A percentile compares a stretch with the other conserved stretches of the same genome.
phyloP scores from a whole-genome alignment of 805 yeast genomes.

The Grigorovia yakushimaensis region DNA sequence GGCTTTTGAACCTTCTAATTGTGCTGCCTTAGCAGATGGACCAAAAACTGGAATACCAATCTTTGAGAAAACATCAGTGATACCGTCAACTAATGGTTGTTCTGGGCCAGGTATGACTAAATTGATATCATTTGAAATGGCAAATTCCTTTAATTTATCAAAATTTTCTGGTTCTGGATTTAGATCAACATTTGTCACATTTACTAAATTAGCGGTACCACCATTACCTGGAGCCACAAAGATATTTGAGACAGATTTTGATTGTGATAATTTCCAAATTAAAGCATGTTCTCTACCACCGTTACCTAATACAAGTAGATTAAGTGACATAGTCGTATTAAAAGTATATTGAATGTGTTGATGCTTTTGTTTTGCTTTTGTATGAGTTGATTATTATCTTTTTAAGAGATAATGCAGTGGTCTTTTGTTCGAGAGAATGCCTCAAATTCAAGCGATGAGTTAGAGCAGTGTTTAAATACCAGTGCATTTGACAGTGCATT shows the following conservation, averaged over 20 bases:
- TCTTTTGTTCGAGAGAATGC: not conserved
- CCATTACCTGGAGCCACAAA: slow-evolving; percentile 97
- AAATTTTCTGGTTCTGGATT: slow-evolving; percentile 62
- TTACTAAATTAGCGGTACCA: slow-evolving; percentile 55
- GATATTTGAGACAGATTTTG: slow-evolving; percentile 58
- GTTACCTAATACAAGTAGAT: slow-evolving; percentile 81
- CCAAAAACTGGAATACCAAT: slow-evolving; percentile 96
- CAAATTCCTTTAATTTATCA: slow-evolving; percentile 60
- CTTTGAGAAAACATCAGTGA: slow-evolving; percentile 56
- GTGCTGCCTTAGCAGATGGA: slow-evolving; percentile 84
- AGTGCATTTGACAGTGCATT: not conserved
- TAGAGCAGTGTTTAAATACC: not conserved
- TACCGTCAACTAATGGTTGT: slow-evolving; percentile 94
- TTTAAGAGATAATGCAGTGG: not conserved
- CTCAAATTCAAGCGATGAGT: not conserved
- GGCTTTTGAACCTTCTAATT: slow-evolving; percentile 94
- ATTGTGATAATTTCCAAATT: slow-evolving; percentile 82
- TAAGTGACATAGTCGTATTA: slow-evolving; percentile 29
- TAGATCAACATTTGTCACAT: slow-evolving; percentile 58
- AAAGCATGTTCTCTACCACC: slow-evolving; percentile 99
- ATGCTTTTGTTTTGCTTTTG: too few species aligned
- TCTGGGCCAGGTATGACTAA: slow-evolving; percentile 98
- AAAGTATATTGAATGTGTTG: not conserved
- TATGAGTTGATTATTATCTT: too few species aligned
- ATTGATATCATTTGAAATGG: slow-evolving; percentile 51